phyloP scores from a whole-genome alignment of 176 grass and related monocot genomes.

The Oryza officinalis region DNA sequence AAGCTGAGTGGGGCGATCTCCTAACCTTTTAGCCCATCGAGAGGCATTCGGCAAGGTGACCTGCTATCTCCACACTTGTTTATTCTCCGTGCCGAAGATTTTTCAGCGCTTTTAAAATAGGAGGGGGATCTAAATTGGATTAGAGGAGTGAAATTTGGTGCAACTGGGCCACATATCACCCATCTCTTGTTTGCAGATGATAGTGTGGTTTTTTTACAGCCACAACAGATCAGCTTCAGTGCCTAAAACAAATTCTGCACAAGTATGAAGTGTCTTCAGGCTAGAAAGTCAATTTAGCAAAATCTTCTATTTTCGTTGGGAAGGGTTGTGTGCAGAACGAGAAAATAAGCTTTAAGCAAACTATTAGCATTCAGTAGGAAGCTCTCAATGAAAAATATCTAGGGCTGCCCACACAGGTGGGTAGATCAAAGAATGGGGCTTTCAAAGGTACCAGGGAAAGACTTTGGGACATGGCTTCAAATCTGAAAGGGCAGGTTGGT shows the following conservation, averaged over 20 bases:
- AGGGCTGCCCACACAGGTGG: background rate
- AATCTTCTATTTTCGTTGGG: background rate
- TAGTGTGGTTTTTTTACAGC: background rate
- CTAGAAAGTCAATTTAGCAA: background rate
- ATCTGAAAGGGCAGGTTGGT: background rate
- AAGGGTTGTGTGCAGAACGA: background rate
- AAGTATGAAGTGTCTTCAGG: too few species aligned
- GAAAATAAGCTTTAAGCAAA: background rate
- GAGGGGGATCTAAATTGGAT: too few species aligned
- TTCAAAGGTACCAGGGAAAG: background rate
- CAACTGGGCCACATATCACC: background rate
- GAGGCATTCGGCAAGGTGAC: background rate
- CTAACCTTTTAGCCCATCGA: too few species aligned
- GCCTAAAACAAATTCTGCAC: background rate
- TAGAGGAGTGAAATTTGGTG: background rate
- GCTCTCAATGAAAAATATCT: background rate
- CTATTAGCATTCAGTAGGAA: background rate
- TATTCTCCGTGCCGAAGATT: background rate
- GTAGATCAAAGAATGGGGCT: background rate
- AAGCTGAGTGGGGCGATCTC: too few species aligned
- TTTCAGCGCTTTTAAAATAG: background rate
- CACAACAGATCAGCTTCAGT: background rate
- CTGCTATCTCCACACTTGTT: background rate
- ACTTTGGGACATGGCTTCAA: background rate
- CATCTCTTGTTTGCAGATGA: background rate